Base-by-base conservation (phyloP, 2,329 filamentous ascomycete species). In the Alternaria panax region DNA sequence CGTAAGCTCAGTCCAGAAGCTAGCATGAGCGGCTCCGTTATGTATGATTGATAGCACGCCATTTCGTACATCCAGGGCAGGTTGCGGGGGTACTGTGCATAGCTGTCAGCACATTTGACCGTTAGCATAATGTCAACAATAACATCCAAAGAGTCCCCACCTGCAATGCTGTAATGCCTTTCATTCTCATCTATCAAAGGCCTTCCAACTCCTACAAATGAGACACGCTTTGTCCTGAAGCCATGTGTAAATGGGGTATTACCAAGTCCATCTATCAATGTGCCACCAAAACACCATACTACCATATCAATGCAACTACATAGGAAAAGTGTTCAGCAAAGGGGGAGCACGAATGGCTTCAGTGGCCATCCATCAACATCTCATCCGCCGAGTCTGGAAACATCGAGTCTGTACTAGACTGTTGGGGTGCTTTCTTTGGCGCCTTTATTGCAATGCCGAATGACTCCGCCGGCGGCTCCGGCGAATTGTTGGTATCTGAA, bases 1-100 rank as follows among this genome's bases (percentile, higher is more conserved):
- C 66, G 76, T 85, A 4, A 76, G 73, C 24, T 65, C 66, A 18
- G 78, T 76, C 7, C 60, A 60, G 30, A 56, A 25, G 56, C 18
- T 59, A 32, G 36, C 24, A 27, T 57, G 22, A 53, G 32, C 24
- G 28, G 7, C 8, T 22, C 16, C 22, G 1, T 27, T 2, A 22
- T 22, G 38, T 41, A 24, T 11, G 20, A 22, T 5, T 41, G 38
- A 9, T 41, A 41, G 38, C 38, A 41, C 38, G 38, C 38, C 38
- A 41, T 41, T 8, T 28, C 34, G 24, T 51, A 27, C 14, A 27
- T 30, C 12, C 38, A 30, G 2, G 1, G 38, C 20, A 22, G 20
- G 4, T 24, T 24, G 38, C 38, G 16, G 38, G 38, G 20, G 12
- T 41, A 24, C 38, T 45, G 30, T 36, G n/a, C 7, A 38, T 38